Evolutionary conservation across 805 yeast species (phyloP).

Genomic region (Myxozyma neotropica): DNA sequence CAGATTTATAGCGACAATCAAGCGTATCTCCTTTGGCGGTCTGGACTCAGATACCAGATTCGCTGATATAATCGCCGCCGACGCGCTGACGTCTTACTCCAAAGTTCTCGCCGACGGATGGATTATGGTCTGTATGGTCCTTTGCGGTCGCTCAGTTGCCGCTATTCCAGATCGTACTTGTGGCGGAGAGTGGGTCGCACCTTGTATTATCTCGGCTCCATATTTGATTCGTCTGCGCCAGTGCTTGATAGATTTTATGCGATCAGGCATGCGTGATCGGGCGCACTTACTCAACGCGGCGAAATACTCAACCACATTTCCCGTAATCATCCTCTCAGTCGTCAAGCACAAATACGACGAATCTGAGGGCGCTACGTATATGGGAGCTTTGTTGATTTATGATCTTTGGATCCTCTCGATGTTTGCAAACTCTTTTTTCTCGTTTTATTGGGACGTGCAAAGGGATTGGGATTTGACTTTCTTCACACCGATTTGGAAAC

Average conservation of each 20-base stretch:
- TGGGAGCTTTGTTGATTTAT: slow-evolving; percentile 12
- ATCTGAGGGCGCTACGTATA: slow-evolving; percentile 12
- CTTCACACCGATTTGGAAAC: slow-evolving; percentile 42
- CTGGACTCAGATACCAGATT: slow-evolving; percentile 62
- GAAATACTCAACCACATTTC: slow-evolving; percentile 71
- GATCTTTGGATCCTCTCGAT: slow-evolving; percentile 44
- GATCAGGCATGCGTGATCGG: slow-evolving; percentile 42
- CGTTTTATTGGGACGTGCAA: slow-evolving; percentile 85
- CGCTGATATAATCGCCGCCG: slow-evolving; percentile 81
- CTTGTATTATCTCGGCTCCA: slow-evolving; percentile 55
- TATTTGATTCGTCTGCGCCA: slow-evolving; percentile 76
- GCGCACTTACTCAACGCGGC: slow-evolving; percentile 69
- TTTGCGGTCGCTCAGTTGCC: slow-evolving; percentile 44
- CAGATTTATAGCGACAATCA: slow-evolving; percentile 49
- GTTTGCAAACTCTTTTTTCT: slow-evolving; percentile 69
- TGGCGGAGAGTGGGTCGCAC: slow-evolving; percentile 45
- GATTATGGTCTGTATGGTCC: slow-evolving; percentile 52
- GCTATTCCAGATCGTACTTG: slow-evolving; percentile 42
- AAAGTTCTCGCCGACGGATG: slow-evolving; percentile 74
- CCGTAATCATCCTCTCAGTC: slow-evolving; percentile 49
- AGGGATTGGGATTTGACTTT: slow-evolving; percentile 84
- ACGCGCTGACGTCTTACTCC: slow-evolving; percentile 79
- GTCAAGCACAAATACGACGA: slow-evolving; percentile 33
- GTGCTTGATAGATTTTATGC: slow-evolving; percentile 69
- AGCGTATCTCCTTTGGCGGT: slow-evolving; percentile 59